These are phyloP conservation scores for Fraxinus nigra DNA, from an alignment of 305 asterid species.

Conservation along the genomic window DNA sequence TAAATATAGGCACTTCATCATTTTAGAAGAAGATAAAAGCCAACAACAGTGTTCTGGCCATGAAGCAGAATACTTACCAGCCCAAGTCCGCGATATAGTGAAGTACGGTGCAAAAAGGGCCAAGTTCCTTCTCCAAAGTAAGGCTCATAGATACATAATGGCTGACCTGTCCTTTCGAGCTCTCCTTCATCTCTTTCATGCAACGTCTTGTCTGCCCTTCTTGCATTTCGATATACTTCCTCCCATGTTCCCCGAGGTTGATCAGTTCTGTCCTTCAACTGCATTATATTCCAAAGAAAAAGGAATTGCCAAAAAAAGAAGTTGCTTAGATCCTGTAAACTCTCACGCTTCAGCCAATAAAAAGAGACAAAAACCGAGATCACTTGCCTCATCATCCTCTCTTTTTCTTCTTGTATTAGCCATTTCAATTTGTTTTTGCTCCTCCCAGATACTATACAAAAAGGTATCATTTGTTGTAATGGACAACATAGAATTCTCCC, in stretches of 20 bases:
- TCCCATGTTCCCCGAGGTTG: conserved; percentile 94
- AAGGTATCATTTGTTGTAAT: conserved; percentile 44
- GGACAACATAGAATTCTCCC: conserved; percentile 35
- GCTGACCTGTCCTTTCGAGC: conserved; percentile 95
- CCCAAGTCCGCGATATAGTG: conserved; percentile 91
- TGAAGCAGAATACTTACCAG: conserved; percentile 47
- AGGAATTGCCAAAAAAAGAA: conserved; percentile 7
- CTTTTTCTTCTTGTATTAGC: conserved; percentile 57
- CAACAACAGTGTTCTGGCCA: background rate
- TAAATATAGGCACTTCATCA: background rate
- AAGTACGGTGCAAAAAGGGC: conserved; percentile 81
- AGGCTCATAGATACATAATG: conserved; percentile 90
- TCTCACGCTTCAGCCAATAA: conserved; percentile 3
- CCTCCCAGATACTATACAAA: conserved; percentile 74
- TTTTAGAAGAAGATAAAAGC: background rate
- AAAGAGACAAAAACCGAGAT: conserved; percentile 4
- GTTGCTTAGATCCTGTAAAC: conserved; percentile 3
- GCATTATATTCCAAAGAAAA: conserved; percentile 34
- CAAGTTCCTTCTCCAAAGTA: conserved; percentile 85
- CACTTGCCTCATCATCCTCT: conserved; percentile 85
- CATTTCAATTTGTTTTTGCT: conserved; percentile 59
- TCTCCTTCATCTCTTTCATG: conserved; percentile 99
- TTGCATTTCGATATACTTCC: conserved; percentile 75
- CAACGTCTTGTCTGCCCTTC: conserved; percentile 73
- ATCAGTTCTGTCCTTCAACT: conserved; percentile 94